Conservation (phyloP, 192 early-diverging fungal genomes). For the Linnemannia elongata region DNA sequence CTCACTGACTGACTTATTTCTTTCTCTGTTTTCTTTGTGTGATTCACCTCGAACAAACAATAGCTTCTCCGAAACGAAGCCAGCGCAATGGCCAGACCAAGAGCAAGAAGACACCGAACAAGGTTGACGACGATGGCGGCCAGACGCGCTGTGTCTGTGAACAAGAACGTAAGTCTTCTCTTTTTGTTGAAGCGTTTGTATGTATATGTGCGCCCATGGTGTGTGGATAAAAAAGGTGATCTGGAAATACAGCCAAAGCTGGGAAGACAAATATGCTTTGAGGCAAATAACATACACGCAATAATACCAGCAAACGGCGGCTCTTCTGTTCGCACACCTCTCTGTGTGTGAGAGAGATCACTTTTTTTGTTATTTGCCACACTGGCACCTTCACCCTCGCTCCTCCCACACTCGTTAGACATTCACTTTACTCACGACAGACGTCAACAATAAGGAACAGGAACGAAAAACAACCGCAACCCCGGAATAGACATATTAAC, state of each 20-base stretch:
- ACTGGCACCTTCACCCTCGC: not conserved
- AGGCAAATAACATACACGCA: no score
- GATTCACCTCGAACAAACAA: not conserved
- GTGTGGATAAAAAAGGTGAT: not conserved
- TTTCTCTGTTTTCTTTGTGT: not conserved
- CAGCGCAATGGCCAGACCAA: constrained; percentile 45
- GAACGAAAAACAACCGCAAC: not conserved
- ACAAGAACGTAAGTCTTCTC: constrained; percentile 60
- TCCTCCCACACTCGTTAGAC: not conserved
- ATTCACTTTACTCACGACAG: constrained; percentile 14
- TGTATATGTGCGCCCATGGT: not conserved
- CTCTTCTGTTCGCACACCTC: no score
- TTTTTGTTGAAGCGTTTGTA: not conserved
- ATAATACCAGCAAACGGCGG: no score
- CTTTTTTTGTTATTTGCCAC: not conserved
- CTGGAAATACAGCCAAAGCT: not conserved
- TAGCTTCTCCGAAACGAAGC: constrained; percentile 55
- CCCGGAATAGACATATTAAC: no score
- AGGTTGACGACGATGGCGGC: constrained; percentile 61
- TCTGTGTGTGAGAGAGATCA: no score
- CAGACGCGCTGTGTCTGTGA: constrained; percentile 68
- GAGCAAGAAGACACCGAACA: constrained; percentile 38
- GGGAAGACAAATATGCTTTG: not conserved
- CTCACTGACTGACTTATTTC: not conserved
- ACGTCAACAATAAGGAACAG: not conserved